Base-by-base conservation (phyloP, 2,329 filamentous ascomycete genomes). In the Aspergillus quadricinctus region DNA sequence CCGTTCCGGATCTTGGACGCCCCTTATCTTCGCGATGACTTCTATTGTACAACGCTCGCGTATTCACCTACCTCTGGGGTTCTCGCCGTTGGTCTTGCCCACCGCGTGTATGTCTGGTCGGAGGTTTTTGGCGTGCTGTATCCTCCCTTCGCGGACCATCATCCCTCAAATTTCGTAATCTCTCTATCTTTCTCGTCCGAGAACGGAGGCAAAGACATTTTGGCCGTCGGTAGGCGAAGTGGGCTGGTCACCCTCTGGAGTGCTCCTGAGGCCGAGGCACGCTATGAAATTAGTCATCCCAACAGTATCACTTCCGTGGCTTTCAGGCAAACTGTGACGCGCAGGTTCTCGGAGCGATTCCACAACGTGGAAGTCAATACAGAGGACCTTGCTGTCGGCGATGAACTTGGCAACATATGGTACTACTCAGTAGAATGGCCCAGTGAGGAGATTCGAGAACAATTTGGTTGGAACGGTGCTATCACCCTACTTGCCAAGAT, bases 351-450 rank as follows among this genome's bases (percentile, higher is more conserved):
- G 1, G 72, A 80, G 3, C 72, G 77, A 25, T 70, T 71, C 41
- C 72, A 78, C 6, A 79, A 77, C 1, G 69, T 79, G 11, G 72
- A 78, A 0, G 86, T 89, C 2, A 71, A 82, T 43, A 90, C 86
- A 0, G 93, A 99, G 72, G 91, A 96, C 62, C 80, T 99, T 14
- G 81, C 96, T 0, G 87, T 96, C 5, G 90, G 93, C 0, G 92
- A 97, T 60, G 90, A 97, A 66, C 73, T 79, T 31, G 94, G 94
- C 0, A 86, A 87, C 55, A 78, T 97, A 3, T 94, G 91, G 73
- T 92, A 95, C 69, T 99, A 97, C 74, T 83, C 88, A 1, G 80
- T 99, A 8, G 92, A 97, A 72, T 97, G 93, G 92, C 79, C 82
- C 1, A 72, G 73, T 48, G 71, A 79, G 53, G 74, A 70, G 50